phyloP scores from a whole-genome alignment of 345 rosid species.

The Gynandropsis gynandra region DNA sequence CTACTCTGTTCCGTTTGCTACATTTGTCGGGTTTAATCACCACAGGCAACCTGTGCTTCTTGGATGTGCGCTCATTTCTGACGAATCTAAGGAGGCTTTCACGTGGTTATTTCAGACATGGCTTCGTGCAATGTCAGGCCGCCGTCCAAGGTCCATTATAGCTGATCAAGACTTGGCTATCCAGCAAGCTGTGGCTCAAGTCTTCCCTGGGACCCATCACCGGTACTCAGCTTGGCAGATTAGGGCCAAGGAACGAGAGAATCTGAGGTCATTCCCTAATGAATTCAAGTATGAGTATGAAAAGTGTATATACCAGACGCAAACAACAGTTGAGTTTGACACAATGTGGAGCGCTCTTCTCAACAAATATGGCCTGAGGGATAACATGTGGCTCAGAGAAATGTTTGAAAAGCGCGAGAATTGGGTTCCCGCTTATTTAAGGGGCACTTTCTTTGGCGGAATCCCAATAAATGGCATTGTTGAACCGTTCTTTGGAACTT shows the following conservation, averaged over 20 bases:
- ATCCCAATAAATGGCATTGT: slow-evolving; percentile 45
- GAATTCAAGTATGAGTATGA: slow-evolving; percentile 64
- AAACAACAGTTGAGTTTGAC: slow-evolving; percentile 54
- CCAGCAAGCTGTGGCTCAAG: slow-evolving; percentile 57
- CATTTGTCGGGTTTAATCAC: slow-evolving; percentile 78
- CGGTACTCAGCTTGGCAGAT: slow-evolving; percentile 76
- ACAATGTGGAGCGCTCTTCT: slow-evolving; percentile 58
- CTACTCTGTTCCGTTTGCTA: slow-evolving; percentile 65
- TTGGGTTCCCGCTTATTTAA: slow-evolving; percentile 73
- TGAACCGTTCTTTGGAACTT: slow-evolving; percentile 58
- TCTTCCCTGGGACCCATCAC: slow-evolving; percentile 71
- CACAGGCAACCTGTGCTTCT: slow-evolving; percentile 85
- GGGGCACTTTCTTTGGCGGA: slow-evolving; percentile 72
- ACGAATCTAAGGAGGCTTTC: slow-evolving; percentile 60
- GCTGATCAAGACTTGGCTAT: slow-evolving; percentile 79
- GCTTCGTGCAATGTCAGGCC: slow-evolving; percentile 70
- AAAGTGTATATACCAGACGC: slow-evolving; percentile 63
- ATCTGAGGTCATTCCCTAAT: slow-evolving; percentile 40
- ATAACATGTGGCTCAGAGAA: slow-evolving; percentile 60
- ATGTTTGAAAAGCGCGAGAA: slow-evolving; percentile 60
- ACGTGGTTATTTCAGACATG: slow-evolving; percentile 81
- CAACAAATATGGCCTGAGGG: slow-evolving; percentile 51
- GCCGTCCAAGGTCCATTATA: slow-evolving; percentile 61
- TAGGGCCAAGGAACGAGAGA: slow-evolving; percentile 53
- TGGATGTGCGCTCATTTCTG: slow-evolving; percentile 74